Percentiles rank a stretch among this genome's conserved stretches.
phyloP scores from a whole-genome alignment of 2,329 filamentous ascomycete genomes.

The Aspergillus nomiae region DNA sequence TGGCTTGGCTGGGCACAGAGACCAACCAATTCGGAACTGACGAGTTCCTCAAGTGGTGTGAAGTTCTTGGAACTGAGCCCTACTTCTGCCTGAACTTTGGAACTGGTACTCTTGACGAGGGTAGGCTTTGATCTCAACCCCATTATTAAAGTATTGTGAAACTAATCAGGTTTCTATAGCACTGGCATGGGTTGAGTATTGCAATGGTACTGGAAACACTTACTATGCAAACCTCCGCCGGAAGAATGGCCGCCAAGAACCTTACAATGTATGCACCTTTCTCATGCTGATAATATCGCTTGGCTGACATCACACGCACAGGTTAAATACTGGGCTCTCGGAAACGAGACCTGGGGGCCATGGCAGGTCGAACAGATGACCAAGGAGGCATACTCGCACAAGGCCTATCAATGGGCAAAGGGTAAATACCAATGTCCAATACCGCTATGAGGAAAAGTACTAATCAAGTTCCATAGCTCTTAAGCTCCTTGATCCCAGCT shows the following conservation, averaged over 20 bases:
- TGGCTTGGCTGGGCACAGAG: constrained; percentile 78
- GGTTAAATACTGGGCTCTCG: constrained; percentile 83
- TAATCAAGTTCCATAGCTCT: constrained; percentile 30
- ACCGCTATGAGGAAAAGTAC: neutral
- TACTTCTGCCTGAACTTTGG: constrained; percentile 82
- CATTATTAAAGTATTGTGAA: neutral
- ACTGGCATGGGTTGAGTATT: constrained; percentile 82
- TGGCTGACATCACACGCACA: constrained; percentile 21
- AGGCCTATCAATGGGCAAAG: constrained; percentile 62
- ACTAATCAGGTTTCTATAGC: constrained; percentile 38
- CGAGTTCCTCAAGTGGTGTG: constrained; percentile 83
- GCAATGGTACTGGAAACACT: constrained; percentile 75
- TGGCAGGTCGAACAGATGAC: constrained; percentile 64
- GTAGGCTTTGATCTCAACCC: constrained; percentile 29
- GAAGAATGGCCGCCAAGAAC: constrained; percentile 72
- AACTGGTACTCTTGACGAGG: constrained; percentile 64
- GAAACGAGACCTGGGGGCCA: constrained; percentile 68
- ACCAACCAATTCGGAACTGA: constrained; percentile 81
- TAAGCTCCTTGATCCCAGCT: constrained; percentile 60
- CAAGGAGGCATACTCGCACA: constrained; percentile 61
- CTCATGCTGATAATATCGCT: neutral
- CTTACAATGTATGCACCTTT: constrained; percentile 61
- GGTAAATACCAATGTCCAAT: constrained; percentile 29
- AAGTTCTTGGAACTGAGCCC: constrained; percentile 71
- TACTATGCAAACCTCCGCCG: constrained; percentile 80